Base-by-base conservation (phyloP, 129 eudicot species). In the Lonicera japonica region DNA sequence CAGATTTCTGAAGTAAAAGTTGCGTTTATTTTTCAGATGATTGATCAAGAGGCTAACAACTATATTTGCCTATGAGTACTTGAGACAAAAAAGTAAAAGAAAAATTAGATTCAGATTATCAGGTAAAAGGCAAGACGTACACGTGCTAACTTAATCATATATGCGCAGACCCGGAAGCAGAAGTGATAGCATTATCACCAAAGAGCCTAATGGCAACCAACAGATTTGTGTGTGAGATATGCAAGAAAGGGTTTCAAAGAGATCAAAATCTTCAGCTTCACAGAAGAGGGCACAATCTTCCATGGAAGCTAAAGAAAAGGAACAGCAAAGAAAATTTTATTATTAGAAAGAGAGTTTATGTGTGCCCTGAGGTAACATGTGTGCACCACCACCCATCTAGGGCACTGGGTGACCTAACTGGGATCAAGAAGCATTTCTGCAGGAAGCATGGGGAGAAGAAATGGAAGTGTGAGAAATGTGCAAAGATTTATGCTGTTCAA, bases 161-260 rank as follows among this genome's bases (percentile, higher is more conserved):
- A n/a, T n/a, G n/a, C n/a, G n/a, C n/a, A n/a, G n/a, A n/a, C n/a
- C n/a, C n/a, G n/a, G n/a, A 29, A 29, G 95, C 95, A 52, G 97
- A 89, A 57, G 91, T 89, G 71, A 80, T 89, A 53, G 88, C 97
- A 55, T 64, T 89, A 54, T 89, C 97, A 64, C 97, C 97, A 60
- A 86, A 74, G 56, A 78, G 91, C 43, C 72, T 89, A 23, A 61
- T 89, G 70, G 83, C 36, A 2, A 29, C 36, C 97, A 54, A 86
- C 97, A 61, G 86, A 89, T 89, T 89, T 67, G 85, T 89, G 34
- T 89, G 97, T 63, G 97, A 89, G 79, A 75, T 89, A 16, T 89
- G 96, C 85, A 89, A 85, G 82, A 89, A 85, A 78, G 96, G 96
- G 69, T 88, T 88, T 75, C 94, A 88, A 39, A 88, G 96, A 46